phyloP scores from a whole-genome alignment of 83 land plant genomes.

The Picea mariana region DNA sequence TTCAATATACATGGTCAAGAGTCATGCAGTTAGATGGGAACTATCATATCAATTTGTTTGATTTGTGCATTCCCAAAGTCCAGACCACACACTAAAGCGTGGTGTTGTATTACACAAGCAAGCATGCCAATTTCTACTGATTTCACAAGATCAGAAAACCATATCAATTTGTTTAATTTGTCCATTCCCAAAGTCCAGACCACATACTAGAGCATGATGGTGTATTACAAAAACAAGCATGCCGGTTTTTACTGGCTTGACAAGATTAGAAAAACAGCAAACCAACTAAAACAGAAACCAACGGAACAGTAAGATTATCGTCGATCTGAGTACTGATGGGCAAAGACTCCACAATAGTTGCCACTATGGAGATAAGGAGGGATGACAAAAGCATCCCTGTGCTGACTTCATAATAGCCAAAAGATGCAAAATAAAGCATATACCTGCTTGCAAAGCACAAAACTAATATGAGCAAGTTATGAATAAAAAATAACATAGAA shows the following conservation, averaged over 20 bases:
- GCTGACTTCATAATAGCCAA: slow-evolving; percentile 61
- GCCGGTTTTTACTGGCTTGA: neutral
- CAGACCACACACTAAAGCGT: too few species aligned
- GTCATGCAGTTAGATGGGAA: too few species aligned
- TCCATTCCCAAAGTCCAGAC: neutral
- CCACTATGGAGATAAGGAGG: slow-evolving; percentile 55
- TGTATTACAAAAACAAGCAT: neutral
- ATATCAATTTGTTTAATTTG: neutral
- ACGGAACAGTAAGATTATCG: slow-evolving; percentile 92
- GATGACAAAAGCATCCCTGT: slow-evolving; percentile 43
- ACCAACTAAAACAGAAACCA: slow-evolving; percentile 68
- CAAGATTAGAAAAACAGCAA: slow-evolving; percentile 39
- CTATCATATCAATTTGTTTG: too few species aligned
- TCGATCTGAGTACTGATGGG: slow-evolving; percentile 84
- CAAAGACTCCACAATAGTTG: slow-evolving; percentile 82
- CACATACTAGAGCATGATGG: too few species aligned
- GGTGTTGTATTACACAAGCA: too few species aligned
- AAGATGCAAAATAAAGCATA: slow-evolving; percentile 61
- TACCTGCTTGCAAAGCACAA: slow-evolving; percentile 58
- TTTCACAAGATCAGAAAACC: too few species aligned
- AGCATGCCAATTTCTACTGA: too few species aligned
- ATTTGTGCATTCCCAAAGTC: too few species aligned
- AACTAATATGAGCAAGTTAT: neutral
- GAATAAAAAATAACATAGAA: neutral
- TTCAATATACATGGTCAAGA: too few species aligned